A percentile compares a stretch with the other conserved stretches of the same genome.
Evolutionary conservation across 345 rosid genomes (phyloP).

Genomic region (Syzygium aqueum): DNA sequence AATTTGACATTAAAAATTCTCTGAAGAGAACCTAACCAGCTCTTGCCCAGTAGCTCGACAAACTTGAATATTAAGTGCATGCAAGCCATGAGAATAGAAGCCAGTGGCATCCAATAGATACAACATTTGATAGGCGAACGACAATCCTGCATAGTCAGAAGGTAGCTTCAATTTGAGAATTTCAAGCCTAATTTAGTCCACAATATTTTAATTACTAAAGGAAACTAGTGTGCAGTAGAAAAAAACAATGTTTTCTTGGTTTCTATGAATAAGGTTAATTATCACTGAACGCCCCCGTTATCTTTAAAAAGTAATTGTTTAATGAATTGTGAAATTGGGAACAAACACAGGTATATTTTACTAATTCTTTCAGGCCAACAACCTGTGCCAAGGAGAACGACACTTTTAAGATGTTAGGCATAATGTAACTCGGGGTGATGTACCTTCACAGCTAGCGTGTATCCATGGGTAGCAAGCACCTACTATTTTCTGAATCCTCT

Average conservation of each 20-base stretch:
- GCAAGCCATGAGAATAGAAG: conserved; percentile 85
- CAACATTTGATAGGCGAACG: conserved; percentile 82
- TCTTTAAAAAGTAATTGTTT: not conserved
- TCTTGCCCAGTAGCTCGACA: conserved; percentile 99
- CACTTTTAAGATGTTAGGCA: not conserved
- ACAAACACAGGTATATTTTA: not conserved
- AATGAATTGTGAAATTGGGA: not conserved
- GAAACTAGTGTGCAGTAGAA: not conserved
- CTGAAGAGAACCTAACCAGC: conserved; percentile 28
- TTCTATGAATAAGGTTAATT: not conserved
- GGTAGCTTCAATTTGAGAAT: not conserved
- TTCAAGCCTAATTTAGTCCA: not conserved
- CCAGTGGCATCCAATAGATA: conserved; percentile 96
- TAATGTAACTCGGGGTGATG: not conserved
- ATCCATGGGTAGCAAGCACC: conserved; percentile 85
- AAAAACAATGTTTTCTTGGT: not conserved
- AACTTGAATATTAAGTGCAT: conserved; percentile 90
- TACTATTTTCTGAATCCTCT: conserved; percentile 60
- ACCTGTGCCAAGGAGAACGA: not conserved
- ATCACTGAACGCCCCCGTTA: not conserved
- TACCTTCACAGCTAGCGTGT: conserved; percentile 96
- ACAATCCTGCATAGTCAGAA: conserved; percentile 54
- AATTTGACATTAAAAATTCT: conserved; percentile 10
- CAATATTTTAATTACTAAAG: not conserved
- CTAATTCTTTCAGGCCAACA: not conserved